Conservation (phyloP, 2,329 filamentous ascomycete genomes). For the Blastomyces parvus region DNA sequence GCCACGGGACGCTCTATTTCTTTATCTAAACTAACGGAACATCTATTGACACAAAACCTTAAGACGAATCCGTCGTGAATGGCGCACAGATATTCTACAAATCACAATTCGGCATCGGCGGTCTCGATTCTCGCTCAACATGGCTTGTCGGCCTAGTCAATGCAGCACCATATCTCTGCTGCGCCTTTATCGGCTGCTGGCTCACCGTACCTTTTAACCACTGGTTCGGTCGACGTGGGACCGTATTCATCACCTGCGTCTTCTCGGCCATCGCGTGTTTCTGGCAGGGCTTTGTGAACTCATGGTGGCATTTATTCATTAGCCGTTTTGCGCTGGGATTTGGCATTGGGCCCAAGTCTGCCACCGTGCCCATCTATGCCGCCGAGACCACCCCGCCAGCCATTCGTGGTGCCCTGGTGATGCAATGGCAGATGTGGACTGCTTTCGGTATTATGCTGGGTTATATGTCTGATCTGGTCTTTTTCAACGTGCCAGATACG, state of each 20-base stretch:
- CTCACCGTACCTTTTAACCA: slow-evolving; percentile 63
- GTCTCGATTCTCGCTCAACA: slow-evolving; percentile 38
- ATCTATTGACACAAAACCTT: slow-evolving; percentile 4
- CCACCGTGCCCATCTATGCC: slow-evolving; percentile 66
- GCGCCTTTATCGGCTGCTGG: slow-evolving; percentile 62
- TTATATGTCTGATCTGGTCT: slow-evolving; percentile 52
- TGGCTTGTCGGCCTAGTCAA: slow-evolving; percentile 57
- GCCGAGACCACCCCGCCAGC: slow-evolving; percentile 62
- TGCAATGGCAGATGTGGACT: slow-evolving; percentile 64
- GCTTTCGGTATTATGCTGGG: slow-evolving; percentile 46
- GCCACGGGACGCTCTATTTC: background rate
- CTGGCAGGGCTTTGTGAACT: slow-evolving; percentile 57
- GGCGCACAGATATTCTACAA: slow-evolving; percentile 59
- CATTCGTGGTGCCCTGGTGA: slow-evolving; percentile 66
- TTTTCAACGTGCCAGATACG: slow-evolving; percentile 47
- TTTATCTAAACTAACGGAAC: slow-evolving; percentile 10
- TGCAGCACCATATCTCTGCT: slow-evolving; percentile 50
- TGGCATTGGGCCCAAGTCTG: slow-evolving; percentile 66
- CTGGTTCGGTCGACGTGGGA: slow-evolving; percentile 59
- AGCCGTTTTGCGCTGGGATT: slow-evolving; percentile 66
- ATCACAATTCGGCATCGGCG: slow-evolving; percentile 50
- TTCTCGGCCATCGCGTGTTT: slow-evolving; percentile 50
- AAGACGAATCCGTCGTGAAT: slow-evolving; percentile 61
- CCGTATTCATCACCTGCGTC: slow-evolving; percentile 66
- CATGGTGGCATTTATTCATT: slow-evolving; percentile 61